Base-by-base conservation (phyloP, 805 yeast species). In the Candida insectorum region DNA sequence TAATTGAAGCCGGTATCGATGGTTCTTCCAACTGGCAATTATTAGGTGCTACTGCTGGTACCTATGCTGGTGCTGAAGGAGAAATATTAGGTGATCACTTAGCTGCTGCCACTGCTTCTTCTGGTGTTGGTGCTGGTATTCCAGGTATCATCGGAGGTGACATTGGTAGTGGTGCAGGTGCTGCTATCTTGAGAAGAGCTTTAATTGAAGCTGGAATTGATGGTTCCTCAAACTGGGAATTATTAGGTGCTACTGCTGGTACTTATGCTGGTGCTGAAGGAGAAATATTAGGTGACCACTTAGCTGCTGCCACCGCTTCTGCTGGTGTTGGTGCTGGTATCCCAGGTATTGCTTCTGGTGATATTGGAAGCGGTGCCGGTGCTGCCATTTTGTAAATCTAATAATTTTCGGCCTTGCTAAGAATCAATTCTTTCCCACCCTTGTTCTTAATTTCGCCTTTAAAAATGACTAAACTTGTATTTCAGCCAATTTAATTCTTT, bases 231-330 rank as follows among this genome's bases (percentile, higher is more conserved):
- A 24, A 25, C 19, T 44, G 40, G 17, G 29, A 37, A 18, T 36
- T 40, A 16, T 32, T 30, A 10, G 41, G 38, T 32, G 30, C 33
- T 15, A 9, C 30, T 16, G 37, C 34, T 27, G 28, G 35, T 21
- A 20, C 41, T 26, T 27, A 28, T 39, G 39, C 22, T 23, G 43
- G 36, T 23, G 44, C 37, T 14, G 45, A 20, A 14, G 48, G 26
- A 26, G 41, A 34, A 16, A 29, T 49, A 26, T 30, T 28, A 13
- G 49, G 50, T 31, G 47, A 40, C 35, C 41, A 45, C 36, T 16
- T 45, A 20, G 45, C 29, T 29, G 51, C 41, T 23, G 43, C 36
- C 16, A 34, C 39, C 12, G 48, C 42, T 23, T 28, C 35, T 31
- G 34, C 30, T 19, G 37, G 36, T 33, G 26, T 26, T 24, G 39